Conservation (phyloP, 2,329 filamentous ascomycete species). For the Fusarium chaquense region DNA sequence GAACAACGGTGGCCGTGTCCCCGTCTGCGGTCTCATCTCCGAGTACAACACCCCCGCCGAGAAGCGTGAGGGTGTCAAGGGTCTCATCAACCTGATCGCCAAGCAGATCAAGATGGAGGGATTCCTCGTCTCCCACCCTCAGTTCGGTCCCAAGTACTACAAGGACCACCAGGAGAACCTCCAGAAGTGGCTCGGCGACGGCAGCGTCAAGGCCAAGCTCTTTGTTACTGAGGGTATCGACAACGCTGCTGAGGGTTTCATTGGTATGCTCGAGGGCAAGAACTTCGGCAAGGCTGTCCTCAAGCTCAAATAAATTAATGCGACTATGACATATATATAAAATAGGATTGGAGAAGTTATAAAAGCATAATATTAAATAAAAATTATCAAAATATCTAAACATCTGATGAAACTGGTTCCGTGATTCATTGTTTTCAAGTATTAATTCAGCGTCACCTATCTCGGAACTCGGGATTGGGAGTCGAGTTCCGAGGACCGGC, state of each 20-base stretch:
- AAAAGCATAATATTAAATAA: conserved; percentile 4
- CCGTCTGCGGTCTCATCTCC: conserved; percentile 69
- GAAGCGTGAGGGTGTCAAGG: conserved; percentile 74
- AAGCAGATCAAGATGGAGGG: conserved; percentile 80
- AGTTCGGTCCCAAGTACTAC: conserved; percentile 74
- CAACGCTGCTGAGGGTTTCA: conserved; percentile 77
- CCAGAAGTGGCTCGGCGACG: conserved; percentile 80
- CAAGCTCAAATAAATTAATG: conserved; percentile 60
- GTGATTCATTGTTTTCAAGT: too few species aligned
- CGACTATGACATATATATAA: conserved; percentile 15
- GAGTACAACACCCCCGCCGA: conserved; percentile 76
- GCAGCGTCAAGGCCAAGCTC: conserved; percentile 77
- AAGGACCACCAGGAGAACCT: conserved; percentile 82
- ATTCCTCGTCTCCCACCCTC: conserved; percentile 77
- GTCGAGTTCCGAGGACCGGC: conserved; percentile 23
- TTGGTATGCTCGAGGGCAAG: conserved; percentile 80
- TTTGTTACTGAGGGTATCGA: conserved; percentile 81
- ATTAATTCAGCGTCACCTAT: background rate
- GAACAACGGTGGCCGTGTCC: conserved; percentile 75
- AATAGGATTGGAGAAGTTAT: background rate
- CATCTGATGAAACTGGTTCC: too few species aligned
- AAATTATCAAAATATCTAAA: conserved; percentile 4
- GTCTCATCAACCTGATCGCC: conserved; percentile 71
- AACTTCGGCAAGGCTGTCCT: conserved; percentile 90
- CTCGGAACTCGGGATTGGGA: background rate